phyloP scores from a whole-genome alignment of 2,329 filamentous ascomycete genomes.

The Talaromyces sp. region DNA sequence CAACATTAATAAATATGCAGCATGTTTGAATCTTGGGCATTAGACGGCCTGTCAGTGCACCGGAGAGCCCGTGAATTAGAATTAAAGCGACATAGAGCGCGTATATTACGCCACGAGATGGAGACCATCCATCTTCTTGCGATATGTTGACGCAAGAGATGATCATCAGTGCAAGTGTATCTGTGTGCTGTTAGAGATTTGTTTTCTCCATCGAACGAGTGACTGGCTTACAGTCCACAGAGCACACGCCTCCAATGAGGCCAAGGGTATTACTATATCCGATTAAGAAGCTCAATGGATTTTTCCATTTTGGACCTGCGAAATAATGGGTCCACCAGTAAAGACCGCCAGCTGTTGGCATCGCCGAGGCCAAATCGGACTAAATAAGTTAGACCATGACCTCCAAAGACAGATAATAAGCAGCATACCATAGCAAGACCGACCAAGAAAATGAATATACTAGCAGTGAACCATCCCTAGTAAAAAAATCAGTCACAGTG shows the following conservation, averaged over 20 bases:
- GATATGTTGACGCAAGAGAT: slow-evolving; percentile 61
- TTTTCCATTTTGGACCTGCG: slow-evolving; percentile 56
- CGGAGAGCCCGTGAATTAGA: slow-evolving; percentile 57
- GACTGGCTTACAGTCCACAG: slow-evolving; percentile 55
- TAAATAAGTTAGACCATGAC: slow-evolving; percentile 14
- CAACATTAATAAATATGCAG: slow-evolving; percentile 59
- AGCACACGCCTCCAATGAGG: slow-evolving; percentile 62
- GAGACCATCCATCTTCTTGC: slow-evolving; percentile 59
- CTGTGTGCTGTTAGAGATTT: slow-evolving; percentile 7
- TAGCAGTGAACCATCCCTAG: slow-evolving; percentile 18
- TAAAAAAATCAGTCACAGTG: slow-evolving; percentile 2
- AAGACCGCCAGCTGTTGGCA: slow-evolving; percentile 63
- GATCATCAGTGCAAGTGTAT: slow-evolving; percentile 36
- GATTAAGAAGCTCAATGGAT: slow-evolving; percentile 61
- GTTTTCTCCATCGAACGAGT: neutral
- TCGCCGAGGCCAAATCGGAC: slow-evolving; percentile 57
- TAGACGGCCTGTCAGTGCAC: slow-evolving; percentile 55
- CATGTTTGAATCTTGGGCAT: slow-evolving; percentile 64
- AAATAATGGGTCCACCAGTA: slow-evolving; percentile 66
- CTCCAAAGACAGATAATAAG: slow-evolving; percentile 33
- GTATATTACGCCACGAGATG: slow-evolving; percentile 60
- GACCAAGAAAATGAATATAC: slow-evolving; percentile 48
- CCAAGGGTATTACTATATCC: slow-evolving; percentile 66
- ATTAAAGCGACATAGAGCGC: slow-evolving; percentile 60
- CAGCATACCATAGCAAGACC: slow-evolving; percentile 60